phyloP scores from a whole-genome alignment of 2,329 filamentous ascomycete genomes.

The Aspergillus floridensis region DNA sequence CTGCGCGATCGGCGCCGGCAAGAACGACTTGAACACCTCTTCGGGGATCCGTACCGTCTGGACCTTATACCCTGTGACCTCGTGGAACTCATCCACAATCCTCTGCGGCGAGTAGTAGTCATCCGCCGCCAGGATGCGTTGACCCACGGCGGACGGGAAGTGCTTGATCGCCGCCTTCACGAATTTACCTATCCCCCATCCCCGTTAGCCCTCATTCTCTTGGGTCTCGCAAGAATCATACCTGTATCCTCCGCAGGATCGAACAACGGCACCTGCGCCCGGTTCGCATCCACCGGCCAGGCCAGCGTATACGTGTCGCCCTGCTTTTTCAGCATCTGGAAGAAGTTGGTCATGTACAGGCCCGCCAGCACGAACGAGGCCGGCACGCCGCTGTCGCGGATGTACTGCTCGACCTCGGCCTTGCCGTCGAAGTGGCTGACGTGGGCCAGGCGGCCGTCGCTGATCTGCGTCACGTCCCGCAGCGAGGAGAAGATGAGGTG shows the following conservation, averaged over 20 bases:
- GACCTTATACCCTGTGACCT: constrained; percentile 41
- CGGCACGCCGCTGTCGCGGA: constrained; percentile 32
- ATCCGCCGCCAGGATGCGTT: constrained; percentile 46
- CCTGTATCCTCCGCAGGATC: constrained; percentile 35
- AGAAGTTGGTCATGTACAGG: constrained; percentile 46
- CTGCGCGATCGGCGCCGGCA: constrained; percentile 30
- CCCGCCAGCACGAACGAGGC: constrained; percentile 44
- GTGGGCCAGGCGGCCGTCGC: constrained; percentile 33
- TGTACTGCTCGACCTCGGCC: constrained; percentile 40
- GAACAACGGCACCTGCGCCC: constrained; percentile 44
- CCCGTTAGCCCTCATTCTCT: too few relatives aligned
- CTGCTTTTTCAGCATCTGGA: constrained; percentile 27
- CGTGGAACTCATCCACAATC: constrained; percentile 40
- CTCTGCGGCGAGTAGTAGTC: constrained; percentile 42
- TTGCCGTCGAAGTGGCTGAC: constrained; percentile 45
- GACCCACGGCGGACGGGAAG: constrained; percentile 45
- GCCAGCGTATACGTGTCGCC: constrained; percentile 28
- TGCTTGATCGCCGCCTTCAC: constrained; percentile 36
- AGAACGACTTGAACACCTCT: constrained; percentile 27
- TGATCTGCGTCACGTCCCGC: constrained; percentile 30
- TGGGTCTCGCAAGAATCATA: not conserved
- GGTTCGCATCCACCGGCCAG: constrained; percentile 24
- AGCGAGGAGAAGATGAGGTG: constrained; percentile 45
- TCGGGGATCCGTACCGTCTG: constrained; percentile 20
- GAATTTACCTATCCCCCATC: constrained; percentile 16